Base-by-base conservation (phyloP, 2,329 filamentous ascomycete genomes). In the Ampelomyces quisqualis region DNA sequence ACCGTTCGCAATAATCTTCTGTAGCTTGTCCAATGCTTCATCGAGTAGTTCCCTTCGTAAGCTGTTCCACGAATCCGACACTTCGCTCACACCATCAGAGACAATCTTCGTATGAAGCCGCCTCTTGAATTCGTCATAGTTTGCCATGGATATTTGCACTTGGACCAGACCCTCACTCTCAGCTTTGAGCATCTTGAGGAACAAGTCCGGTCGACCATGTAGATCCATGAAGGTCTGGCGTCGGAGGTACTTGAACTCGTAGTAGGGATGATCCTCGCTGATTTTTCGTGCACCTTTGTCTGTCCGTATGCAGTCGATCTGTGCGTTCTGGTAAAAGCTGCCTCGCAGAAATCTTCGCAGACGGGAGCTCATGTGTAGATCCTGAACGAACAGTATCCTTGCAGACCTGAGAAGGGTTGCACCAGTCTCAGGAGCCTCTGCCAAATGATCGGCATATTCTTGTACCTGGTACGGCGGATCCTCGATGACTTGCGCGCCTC, bases 241-340 rank as follows among this genome's bases (percentile, higher is more conserved):
- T 51, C 89, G 83, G 14, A 98, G 77, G 58, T 98, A 98, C 69
- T 98, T 95, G 74, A 98, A 88, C 68, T 97, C 93, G 65, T 97
- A 97, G 69, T 94, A 97, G 0, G 90, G 89, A 60, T 97, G 90
- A 17, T 93, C 84, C 47, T 97, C 91, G 57, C 95, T 90, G 55
- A 98, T 97, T 61, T 88, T 88, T 42, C 88, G 86, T 38, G 96
- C 74, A 19, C 93, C 93, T 70, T 97, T 98, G 45, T 97, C 90
- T 0, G 93, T 98, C 40, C 93, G 84, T 47, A 81, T 82, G 66
- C 90, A 95, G 71, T 91, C 90, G 45, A 98, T 83, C 40, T 87
- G 79, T 17, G 90, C 89, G 53, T 84, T 84, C 61, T 84, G 80
- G 62, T 96, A 97, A 68, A 88, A 95, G 34, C 83, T 84, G 54